Evolutionary conservation across 2,329 filamentous ascomycete genomes (phyloP), one percentile per base, ranked within the genome.

Genomic region (Colletotrichum gigasporum): DNA sequence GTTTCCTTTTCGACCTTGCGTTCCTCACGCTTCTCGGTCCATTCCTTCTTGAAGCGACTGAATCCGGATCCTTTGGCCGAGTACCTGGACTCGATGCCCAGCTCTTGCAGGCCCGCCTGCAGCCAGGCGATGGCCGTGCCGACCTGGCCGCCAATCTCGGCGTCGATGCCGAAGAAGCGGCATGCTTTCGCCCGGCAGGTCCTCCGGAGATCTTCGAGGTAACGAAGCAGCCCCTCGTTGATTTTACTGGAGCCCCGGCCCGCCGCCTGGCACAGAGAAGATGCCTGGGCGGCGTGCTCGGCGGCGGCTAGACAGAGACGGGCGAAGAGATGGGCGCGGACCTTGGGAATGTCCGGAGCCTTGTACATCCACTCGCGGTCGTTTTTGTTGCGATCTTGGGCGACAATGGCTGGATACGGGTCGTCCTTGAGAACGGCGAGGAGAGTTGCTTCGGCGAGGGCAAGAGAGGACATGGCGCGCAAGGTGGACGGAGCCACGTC

Each of bases 331-430:
- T 96, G 90, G 8, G 93, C 93, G 47, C 95, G 89, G 16, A 97
- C 94, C 73, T 95, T 94, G 28, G 94, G 91, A 50, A 97, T 92
- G 52, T 93, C 89, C 1, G 95, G 93, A 0, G 93, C 87, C 71
- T 91, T 93, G 76, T 96, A 96, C 94, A 98, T 98, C 95, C 95
- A 99, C 69, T 98, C 95, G 66, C 87, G 93, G 75, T 94, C 93
- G 69, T 90, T 89, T 55, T 90, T 87, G 73, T 97, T 96, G 48
- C 94, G 86, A 60, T 90, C 88, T 71, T 97, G 92, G 1, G 93
- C 89, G 2, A 97, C 90, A 6, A 90, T 87, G 2, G 91, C 89
- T 1, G 95, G 91, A 72, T 97, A 98, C 0, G 95, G 94, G 72
- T 99, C 96, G 73, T 98, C 95, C 71, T 98, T 98, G 51, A 97